These are phyloP conservation scores for Cercospora sp. DNA, from an alignment of 2,329 filamentous ascomycete genomes.

Conservation along the genomic window DNA sequence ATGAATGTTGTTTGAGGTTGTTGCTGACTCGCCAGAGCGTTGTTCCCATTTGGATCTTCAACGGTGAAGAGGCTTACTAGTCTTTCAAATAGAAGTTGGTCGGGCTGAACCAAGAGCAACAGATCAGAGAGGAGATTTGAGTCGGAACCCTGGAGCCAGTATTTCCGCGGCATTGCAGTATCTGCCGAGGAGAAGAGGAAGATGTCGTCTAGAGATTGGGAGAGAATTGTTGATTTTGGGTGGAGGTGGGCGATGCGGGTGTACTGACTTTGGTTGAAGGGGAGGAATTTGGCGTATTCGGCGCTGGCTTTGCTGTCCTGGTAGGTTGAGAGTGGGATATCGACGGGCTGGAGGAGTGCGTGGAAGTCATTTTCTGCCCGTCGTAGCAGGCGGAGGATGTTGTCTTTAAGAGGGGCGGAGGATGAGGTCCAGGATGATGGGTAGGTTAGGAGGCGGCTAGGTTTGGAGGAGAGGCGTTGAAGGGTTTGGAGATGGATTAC, in stretches of 20 bases:
- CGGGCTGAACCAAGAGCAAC: conserved; percentile 63
- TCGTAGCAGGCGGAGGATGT: conserved; percentile 44
- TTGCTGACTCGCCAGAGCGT: conserved; percentile 59
- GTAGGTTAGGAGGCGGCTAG: conserved; percentile 49
- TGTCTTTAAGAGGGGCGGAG: conserved; percentile 26
- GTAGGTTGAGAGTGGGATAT: conserved; percentile 32
- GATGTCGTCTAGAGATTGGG: conserved; percentile 61
- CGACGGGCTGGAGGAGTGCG: conserved; percentile 51
- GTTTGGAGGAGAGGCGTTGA: conserved; percentile 42
- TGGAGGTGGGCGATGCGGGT: conserved; percentile 58
- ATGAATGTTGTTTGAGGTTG: conserved; percentile 57
- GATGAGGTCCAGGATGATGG: conserved; percentile 39
- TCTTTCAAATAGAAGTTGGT: conserved; percentile 32
- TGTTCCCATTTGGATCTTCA: conserved; percentile 6
- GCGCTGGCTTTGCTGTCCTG: conserved; percentile 58
- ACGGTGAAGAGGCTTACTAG: conserved; percentile 47
- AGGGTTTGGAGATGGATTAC: conserved; percentile 48
- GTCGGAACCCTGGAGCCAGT: conserved; percentile 56
- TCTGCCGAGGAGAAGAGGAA: conserved; percentile 63
- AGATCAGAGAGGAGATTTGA: conserved; percentile 51
- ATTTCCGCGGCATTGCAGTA: conserved; percentile 68
- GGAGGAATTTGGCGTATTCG: conserved; percentile 66
- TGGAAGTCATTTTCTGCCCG: conserved; percentile 52
- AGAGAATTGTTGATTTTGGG: conserved; percentile 55
- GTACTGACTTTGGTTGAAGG: conserved; percentile 66